Percentiles rank a stretch among this genome's conserved stretches.
Conservation (phyloP, 805 yeast genomes). For the Wickerhamomyces subpelliculosus region DNA sequence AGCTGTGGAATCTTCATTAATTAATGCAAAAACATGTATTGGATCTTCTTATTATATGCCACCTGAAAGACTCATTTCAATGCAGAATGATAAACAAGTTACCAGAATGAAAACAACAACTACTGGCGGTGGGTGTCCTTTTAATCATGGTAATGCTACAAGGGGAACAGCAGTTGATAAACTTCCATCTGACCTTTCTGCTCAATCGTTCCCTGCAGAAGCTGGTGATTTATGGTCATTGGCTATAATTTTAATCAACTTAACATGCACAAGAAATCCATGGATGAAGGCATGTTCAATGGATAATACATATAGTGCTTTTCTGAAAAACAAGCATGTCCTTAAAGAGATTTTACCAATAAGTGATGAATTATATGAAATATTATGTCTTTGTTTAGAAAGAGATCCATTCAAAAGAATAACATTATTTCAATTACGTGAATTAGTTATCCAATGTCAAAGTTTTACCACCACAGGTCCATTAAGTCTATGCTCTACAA, state of each 20-base stretch:
- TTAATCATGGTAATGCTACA: neutral
- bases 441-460: conserved; percentile 10
- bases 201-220: conserved; percentile 48
- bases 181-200: conserved; percentile 20
- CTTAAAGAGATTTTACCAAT: conserved; percentile 67
- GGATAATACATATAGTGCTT: conserved; percentile 62
- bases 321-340: conserved; percentile 45
- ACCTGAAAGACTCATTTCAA: conserved; percentile 62
- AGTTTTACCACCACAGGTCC: conserved; percentile 17
- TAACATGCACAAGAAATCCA: conserved; percentile 81
- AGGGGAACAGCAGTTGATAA: conserved; percentile 4
- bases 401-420: conserved; percentile 29
- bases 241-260: conserved; percentile 72
- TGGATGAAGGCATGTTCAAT: conserved; percentile 75
- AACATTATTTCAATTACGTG: conserved; percentile 14
- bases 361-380: conserved; percentile 48
- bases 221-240: conserved; percentile 87
- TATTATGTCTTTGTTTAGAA: conserved; percentile 33
- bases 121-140: conserved; percentile 12
- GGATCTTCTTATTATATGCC: conserved; percentile 93
- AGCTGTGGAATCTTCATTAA: conserved; percentile 52
- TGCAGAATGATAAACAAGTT: conserved; percentile 24
- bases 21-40: conserved; percentile 68
- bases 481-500: conserved; percentile 4
- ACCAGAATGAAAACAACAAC: neutral